phyloP scores from a whole-genome alignment of 495 filamentous ascomycete species.

The Immersiella caudata region DNA sequence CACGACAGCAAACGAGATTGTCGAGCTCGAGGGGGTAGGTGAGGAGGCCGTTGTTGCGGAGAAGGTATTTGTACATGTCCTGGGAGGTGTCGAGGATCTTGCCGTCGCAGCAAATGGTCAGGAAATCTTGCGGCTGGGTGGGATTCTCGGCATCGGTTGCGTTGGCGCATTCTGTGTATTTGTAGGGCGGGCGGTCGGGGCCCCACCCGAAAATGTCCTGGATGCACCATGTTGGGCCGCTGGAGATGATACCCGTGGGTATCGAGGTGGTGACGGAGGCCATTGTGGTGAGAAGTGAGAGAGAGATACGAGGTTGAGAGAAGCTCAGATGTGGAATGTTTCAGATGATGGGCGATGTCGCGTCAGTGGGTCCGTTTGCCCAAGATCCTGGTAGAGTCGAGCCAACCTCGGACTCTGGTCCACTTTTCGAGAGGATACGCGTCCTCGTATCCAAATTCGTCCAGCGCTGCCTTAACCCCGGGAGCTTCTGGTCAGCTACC shows the following conservation, averaged over 20 bases:
- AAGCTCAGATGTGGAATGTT: too few relatives aligned
- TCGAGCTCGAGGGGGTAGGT: slow-evolving; percentile 6
- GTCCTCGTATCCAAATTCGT: too few relatives aligned
- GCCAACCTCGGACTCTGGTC: too few relatives aligned
- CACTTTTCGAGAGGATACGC: too few relatives aligned
- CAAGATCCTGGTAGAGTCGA: too few relatives aligned
- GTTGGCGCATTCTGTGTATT: slow-evolving; percentile 15
- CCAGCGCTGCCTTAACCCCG: too few relatives aligned
- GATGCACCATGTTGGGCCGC: slow-evolving; percentile 8
- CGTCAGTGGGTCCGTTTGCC: too few relatives aligned
- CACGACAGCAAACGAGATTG: slow-evolving; percentile 13
- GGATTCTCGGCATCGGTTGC: neutral
- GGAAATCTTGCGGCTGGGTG: neutral
- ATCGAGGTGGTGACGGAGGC: slow-evolving; percentile 4
- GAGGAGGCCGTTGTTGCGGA: neutral
- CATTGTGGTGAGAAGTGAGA: slow-evolving; percentile 3
- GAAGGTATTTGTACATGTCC: neutral
- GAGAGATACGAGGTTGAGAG: too few relatives aligned
- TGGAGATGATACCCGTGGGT: neutral
- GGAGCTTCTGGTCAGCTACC: too few relatives aligned
- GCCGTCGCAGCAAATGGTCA: slow-evolving; percentile 15
- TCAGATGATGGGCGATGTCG: too few relatives aligned
- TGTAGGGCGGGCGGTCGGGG: neutral
- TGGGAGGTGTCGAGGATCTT: slow-evolving; percentile 10
- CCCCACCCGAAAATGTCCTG: neutral